Conservation (phyloP, 495 filamentous ascomycete genomes). For the Penicillium canescens region DNA sequence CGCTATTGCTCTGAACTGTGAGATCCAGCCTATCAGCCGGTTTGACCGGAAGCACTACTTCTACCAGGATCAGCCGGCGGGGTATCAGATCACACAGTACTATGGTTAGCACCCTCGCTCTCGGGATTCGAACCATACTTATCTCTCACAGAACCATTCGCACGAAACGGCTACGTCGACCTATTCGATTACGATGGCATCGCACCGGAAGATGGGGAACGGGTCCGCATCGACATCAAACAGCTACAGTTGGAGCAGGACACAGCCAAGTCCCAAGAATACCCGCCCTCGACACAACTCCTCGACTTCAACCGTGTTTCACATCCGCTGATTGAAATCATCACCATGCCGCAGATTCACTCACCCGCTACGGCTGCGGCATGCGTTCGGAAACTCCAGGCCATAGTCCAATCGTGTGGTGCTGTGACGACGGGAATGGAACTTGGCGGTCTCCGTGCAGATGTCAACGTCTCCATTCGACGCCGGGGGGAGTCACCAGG, state of each 20-base stretch:
- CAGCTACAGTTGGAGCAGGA: constrained; percentile 98
- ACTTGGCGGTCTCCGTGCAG: constrained; percentile 82
- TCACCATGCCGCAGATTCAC: constrained; percentile 85
- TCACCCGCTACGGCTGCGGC: constrained; percentile 82
- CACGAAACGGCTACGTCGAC: constrained; percentile 68
- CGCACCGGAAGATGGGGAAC: constrained; percentile 64
- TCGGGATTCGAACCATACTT: not conserved
- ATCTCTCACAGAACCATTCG: constrained; percentile 66
- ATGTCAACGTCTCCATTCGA: constrained; percentile 92
- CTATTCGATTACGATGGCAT: constrained; percentile 80
- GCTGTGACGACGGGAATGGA: constrained; percentile 92
- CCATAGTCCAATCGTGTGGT: constrained; percentile 74
- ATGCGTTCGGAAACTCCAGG: constrained; percentile 85
- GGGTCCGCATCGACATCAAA: constrained; percentile 74
- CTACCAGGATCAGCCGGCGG: constrained; percentile 93
- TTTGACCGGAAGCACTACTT: constrained; percentile 99
- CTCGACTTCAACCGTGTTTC: constrained; percentile 95
- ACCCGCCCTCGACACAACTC: constrained; percentile 69
- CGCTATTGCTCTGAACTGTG: constrained; percentile 79
- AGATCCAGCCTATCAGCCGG: constrained; percentile 68
- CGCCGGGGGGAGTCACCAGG: constrained; percentile 47
- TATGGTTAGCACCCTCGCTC: constrained; percentile 51
- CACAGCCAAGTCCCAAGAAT: constrained; percentile 88
- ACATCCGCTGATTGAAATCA: constrained; percentile 90
- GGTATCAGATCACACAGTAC: constrained; percentile 98